Percentiles rank a stretch among this genome's conserved stretches.
phyloP scores from a whole-genome alignment of 1,284 basidiomycete species.

The Austroboletus niveus region DNA sequence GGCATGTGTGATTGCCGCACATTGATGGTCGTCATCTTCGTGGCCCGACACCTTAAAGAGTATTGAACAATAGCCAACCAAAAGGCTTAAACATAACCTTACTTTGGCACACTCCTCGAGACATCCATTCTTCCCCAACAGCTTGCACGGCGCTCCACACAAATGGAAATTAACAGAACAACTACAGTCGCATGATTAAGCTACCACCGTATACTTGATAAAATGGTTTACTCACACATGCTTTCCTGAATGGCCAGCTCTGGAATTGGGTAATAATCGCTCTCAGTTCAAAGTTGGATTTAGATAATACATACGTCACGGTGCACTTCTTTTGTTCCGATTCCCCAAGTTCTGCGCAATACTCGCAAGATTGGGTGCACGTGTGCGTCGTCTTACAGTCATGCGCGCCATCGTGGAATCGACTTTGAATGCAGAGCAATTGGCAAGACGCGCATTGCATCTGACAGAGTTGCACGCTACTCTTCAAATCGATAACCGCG shows the following conservation, averaged over 20 bases:
- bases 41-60: conserved; percentile 39
- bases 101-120: conserved; percentile 48
- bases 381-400: conserved; percentile 47
- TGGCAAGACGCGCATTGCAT: conserved; percentile 46
- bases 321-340: conserved; percentile 34
- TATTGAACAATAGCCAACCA: not conserved
- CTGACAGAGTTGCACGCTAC: conserved; percentile 48
- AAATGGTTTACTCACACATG: conserved; percentile 43
- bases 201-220: not conserved
- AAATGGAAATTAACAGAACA: conserved; percentile 48
- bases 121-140: conserved; percentile 45
- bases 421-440: conserved; percentile 43
- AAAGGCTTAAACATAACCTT: not conserved
- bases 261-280: conserved; percentile 15
- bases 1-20: conserved; percentile 48
- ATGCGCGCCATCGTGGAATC: conserved; percentile 46
- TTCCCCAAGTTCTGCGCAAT: conserved; percentile 30
- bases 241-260: conserved; percentile 53
- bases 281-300: not conserved
- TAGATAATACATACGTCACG: conserved; percentile 38
- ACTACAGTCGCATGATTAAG: conserved; percentile 26
- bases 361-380: conserved; percentile 46
- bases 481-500: conserved; percentile 42
- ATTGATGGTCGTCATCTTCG: conserved; percentile 47
- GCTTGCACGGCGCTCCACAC: conserved; percentile 43